phyloP scores from a whole-genome alignment of 129 eudicot species.

The Logfia minima region DNA sequence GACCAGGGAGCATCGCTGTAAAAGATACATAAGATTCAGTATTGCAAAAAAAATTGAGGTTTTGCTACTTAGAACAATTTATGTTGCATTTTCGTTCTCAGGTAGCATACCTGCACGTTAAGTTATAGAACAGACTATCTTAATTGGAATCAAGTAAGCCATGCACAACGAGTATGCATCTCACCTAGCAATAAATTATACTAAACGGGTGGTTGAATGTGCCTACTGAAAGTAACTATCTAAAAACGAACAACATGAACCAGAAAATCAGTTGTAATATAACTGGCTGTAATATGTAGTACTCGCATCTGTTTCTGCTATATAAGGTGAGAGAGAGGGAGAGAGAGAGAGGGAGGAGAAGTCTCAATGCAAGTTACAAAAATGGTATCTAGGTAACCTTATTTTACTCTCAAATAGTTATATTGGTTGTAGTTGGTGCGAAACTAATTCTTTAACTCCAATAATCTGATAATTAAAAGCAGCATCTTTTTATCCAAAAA shows the following conservation, averaged over 20 bases:
- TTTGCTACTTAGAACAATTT: conserved; percentile 5
- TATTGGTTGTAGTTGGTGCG: not conserved
- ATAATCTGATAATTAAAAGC: not conserved
- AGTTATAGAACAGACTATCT: conserved; percentile 15
- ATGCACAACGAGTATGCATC: conserved; percentile 21
- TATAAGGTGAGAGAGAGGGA: not conserved
- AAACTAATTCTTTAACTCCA: not conserved
- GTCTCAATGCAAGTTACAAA: not conserved
- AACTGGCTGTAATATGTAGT: not conserved
- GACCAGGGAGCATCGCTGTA: conserved; percentile 98
- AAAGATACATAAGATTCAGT: conserved; percentile 37
- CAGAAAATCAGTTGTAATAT: not conserved
- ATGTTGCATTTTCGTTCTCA: conserved; percentile 20
- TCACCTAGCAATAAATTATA: not conserved
- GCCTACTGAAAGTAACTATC: not conserved
- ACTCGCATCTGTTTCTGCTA: not conserved
- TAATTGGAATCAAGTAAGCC: conserved; percentile 19
- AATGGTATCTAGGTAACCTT: not conserved
- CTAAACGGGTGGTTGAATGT: conserved; percentile 3
- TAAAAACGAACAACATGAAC: not conserved
- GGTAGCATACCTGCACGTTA: conserved; percentile 22
- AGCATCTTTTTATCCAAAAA: not conserved
- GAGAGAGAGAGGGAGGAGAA: not conserved
- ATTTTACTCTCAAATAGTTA: not conserved
- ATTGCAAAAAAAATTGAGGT: conserved; percentile 14